These are phyloP conservation scores for Schwanniomyces vanrijiae DNA, from an alignment of 805 yeast genomes.

Conservation along the genomic window DNA sequence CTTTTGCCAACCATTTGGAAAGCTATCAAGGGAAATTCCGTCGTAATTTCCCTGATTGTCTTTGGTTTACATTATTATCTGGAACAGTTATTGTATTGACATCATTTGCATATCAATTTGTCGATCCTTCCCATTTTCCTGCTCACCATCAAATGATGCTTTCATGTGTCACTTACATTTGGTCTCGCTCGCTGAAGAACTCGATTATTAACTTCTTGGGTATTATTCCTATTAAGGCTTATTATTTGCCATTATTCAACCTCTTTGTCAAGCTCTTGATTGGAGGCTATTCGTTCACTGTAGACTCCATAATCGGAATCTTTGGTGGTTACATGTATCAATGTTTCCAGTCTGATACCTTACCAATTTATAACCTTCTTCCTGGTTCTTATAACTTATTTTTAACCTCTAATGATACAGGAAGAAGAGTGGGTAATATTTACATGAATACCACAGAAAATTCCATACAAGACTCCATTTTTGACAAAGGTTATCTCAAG, in stretches of 20 bases:
- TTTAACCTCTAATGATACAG: conserved; percentile 9
- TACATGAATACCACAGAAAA: conserved; percentile 11
- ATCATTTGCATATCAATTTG: conserved; percentile 27
- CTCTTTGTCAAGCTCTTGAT: conserved; percentile 34
- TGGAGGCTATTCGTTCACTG: conserved; percentile 41
- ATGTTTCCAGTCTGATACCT: conserved; percentile 59
- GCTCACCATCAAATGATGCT: conserved; percentile 42
- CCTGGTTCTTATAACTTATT: conserved; percentile 27
- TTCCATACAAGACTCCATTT: conserved; percentile 39
- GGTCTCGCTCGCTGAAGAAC: conserved; percentile 60
- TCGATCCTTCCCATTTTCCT: conserved; percentile 16
- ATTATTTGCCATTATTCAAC: conserved; percentile 50
- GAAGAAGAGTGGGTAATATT: conserved; percentile 30
- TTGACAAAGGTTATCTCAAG: conserved; percentile 52
- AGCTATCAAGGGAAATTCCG: conserved; percentile 43
- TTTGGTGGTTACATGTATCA: conserved; percentile 58
- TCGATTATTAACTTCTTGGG: conserved; percentile 53
- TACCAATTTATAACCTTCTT: conserved; percentile 39
- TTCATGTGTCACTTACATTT: conserved; percentile 57
- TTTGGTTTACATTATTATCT: conserved; percentile 51
- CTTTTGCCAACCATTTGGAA: conserved; percentile 58
- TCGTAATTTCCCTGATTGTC: conserved; percentile 52
- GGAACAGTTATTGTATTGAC: conserved; percentile 46
- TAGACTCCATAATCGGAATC: conserved; percentile 50
- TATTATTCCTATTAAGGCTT: conserved; percentile 53